A percentile compares a stretch with the other conserved stretches of the same genome.
phyloP scores from a whole-genome alignment of 805 yeast species.

The Hanseniaspora meyeri region DNA sequence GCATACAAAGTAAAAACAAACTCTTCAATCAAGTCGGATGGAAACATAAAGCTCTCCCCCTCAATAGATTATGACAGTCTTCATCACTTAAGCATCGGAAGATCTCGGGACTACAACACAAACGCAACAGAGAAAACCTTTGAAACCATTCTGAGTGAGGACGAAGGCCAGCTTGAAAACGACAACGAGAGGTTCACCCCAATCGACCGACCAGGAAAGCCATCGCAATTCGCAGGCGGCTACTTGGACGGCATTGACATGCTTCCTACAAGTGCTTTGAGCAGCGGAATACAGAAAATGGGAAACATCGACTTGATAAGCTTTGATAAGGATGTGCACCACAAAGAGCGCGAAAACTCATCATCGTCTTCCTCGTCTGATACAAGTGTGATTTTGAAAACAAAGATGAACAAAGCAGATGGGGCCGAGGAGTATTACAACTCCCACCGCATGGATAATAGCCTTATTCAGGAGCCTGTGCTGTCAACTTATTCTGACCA shows the following conservation, averaged over 20 bases:
- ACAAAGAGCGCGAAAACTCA: neutral
- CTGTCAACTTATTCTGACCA: too few species aligned
- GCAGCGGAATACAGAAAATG: too few species aligned
- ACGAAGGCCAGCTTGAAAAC: neutral
- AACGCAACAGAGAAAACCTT: conserved; percentile 6
- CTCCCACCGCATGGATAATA: neutral
- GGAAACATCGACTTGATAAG: neutral
- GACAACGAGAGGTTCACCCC: conserved; percentile 9
- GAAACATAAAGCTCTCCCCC: neutral
- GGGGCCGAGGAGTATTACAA: neutral
- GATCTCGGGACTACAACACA: neutral
- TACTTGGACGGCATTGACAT: neutral
- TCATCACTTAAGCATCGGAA: neutral
- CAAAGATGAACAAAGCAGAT: neutral
- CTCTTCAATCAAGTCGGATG: neutral
- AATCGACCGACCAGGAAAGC: neutral
- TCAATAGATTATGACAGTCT: neutral
- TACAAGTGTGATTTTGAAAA: neutral
- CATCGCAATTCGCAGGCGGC: neutral
- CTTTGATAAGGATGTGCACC: neutral
- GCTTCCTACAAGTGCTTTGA: conserved; percentile 9
- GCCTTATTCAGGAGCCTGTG: neutral
- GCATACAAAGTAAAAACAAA: neutral
- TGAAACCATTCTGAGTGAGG: conserved; percentile 11
- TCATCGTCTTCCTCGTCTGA: neutral